Percentiles rank a stretch among this genome's conserved stretches.
These are phyloP conservation scores for Gnomoniopsis sp. DNA, from an alignment of 2,329 filamentous ascomycete species.

Conservation along the genomic window DNA sequence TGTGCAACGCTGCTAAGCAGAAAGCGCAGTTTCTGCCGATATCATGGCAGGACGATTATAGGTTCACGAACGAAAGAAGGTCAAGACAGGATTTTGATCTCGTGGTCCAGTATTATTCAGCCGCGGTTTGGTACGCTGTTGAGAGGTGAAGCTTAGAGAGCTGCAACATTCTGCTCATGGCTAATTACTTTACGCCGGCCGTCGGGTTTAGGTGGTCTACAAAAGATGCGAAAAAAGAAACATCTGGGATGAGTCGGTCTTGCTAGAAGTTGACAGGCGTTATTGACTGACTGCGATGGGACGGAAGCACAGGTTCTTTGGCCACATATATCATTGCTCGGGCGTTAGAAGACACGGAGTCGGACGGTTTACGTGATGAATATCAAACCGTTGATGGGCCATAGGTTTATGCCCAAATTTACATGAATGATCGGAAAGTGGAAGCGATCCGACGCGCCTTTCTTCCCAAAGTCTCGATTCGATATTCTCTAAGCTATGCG, in stretches of 20 bases:
- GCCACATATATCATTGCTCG: background rate
- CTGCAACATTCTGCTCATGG: too few species aligned
- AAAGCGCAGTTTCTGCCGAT: background rate
- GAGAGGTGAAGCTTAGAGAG: too few species aligned
- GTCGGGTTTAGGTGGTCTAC: too few species aligned
- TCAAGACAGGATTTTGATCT: too few species aligned
- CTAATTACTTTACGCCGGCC: too few species aligned
- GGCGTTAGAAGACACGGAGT: background rate
- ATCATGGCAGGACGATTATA: background rate
- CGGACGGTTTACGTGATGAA: background rate
- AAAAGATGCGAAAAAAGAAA: background rate
- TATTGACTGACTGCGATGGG: background rate
- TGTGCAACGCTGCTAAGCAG: background rate
- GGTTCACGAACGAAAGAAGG: too few species aligned
- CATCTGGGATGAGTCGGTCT: background rate
- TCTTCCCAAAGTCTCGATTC: too few species aligned
- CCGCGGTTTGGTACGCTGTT: too few species aligned
- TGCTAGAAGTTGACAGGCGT: background rate
- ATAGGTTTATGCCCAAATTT: background rate
- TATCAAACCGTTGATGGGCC: background rate
- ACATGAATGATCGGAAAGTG: background rate
- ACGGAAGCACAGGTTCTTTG: background rate
- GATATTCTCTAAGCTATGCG: too few species aligned
- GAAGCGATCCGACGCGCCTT: too few species aligned
- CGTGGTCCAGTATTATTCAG: too few species aligned